phyloP scores from a whole-genome alignment of 768 basidiomycete genomes.

The Heimioporus sp. region DNA sequence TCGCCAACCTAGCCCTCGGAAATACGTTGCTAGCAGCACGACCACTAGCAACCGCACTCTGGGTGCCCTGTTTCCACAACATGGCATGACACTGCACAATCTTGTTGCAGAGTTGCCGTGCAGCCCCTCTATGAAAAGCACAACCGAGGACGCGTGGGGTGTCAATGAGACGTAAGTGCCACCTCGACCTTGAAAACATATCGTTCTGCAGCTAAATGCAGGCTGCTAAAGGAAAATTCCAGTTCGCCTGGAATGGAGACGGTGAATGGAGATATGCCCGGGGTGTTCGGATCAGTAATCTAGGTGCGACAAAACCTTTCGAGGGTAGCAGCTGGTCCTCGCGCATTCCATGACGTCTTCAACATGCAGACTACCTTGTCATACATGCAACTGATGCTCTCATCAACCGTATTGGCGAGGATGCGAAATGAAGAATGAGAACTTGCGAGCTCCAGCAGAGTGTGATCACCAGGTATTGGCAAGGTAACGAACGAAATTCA shows the following conservation, averaged over 20 bases:
- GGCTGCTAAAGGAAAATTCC: conserved; percentile 75
- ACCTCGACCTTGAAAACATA: conserved; percentile 43
- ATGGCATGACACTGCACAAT: conserved; percentile 35
- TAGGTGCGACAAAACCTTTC: conserved; percentile 60
- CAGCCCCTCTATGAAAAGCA: conserved; percentile 70
- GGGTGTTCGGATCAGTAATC: conserved; percentile 17
- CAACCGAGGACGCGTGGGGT: conserved; percentile 60
- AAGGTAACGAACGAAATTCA: conserved; percentile 85
- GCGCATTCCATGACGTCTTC: conserved; percentile 55
- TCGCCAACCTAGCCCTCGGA: conserved; percentile 57
- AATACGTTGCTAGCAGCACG: conserved; percentile 88
- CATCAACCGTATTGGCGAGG: conserved; percentile 73
- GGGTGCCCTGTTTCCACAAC: conserved; percentile 49
- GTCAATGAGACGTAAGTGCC: conserved; percentile 27
- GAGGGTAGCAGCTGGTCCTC: conserved; percentile 78
- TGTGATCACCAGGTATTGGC: conserved; percentile 93
- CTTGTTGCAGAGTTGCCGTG: conserved; percentile 75
- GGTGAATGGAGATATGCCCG: conserved; percentile 40
- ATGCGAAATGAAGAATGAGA: conserved; percentile 59
- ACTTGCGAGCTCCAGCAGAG: conserved; percentile 74
- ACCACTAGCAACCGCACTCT: conserved; percentile 78
- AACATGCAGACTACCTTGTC: conserved; percentile 82
- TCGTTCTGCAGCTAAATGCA: conserved; percentile 70
- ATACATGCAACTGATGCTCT: conserved; percentile 74
- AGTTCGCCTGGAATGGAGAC: conserved; percentile 52